Conservation (phyloP, 2,329 filamentous ascomycete species). For the Setomelanomma holmii region DNA sequence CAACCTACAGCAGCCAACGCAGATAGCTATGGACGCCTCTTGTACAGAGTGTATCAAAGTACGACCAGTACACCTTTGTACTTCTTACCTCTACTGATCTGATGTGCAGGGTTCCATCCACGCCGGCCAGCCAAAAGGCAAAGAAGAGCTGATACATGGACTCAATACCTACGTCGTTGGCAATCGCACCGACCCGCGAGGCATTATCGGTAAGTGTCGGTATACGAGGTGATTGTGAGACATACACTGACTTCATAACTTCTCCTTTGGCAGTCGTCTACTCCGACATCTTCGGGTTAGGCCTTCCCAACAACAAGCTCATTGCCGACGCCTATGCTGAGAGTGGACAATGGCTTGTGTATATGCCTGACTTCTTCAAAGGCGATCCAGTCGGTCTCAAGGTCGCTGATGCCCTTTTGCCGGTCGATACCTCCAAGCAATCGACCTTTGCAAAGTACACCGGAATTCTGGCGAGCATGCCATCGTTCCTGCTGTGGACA, state of each 20-base stretch:
- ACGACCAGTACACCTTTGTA: not conserved
- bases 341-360: constrained; percentile 29
- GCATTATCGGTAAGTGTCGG: too few species aligned
- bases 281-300: constrained; percentile 33
- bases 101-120: constrained; percentile 51
- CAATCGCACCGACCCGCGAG: constrained; percentile 23
- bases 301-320: constrained; percentile 35
- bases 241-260: too few species aligned
- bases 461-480: constrained; percentile 44
- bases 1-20: not conserved
- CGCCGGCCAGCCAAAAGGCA: constrained; percentile 36
- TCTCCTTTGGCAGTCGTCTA: too few species aligned
- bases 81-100: too few species aligned
- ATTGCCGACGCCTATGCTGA: constrained; percentile 32
- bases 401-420: constrained; percentile 47
- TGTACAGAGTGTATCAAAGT: constrained; percentile 35
- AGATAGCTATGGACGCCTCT: not conserved
- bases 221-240: too few species aligned
- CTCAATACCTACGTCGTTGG: constrained; percentile 30
- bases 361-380: constrained; percentile 35
- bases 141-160: constrained; percentile 21
- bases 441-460: constrained; percentile 48
- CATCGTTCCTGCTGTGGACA: constrained; percentile 33
- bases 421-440: constrained; percentile 46
- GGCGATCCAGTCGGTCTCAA: constrained; percentile 25